Base-by-base conservation (phyloP, 371 early-diverging fungal genomes). In the Mortierella sp. region DNA sequence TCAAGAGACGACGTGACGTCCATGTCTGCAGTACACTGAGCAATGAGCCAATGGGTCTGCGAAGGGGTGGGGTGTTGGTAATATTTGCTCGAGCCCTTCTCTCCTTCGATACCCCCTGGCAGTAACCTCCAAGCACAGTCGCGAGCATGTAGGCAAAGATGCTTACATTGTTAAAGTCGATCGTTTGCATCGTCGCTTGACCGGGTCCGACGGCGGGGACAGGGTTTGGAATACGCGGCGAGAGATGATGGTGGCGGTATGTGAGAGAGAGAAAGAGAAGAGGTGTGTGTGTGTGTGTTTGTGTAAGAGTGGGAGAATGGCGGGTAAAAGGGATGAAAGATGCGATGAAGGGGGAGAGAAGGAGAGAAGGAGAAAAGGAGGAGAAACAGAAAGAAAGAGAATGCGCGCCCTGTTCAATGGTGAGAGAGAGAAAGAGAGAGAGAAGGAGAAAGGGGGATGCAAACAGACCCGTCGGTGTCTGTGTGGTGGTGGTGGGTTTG, bases 131-230 rank as follows among this genome's bases (percentile, higher is more conserved):
- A n/a, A n/a, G n/a, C n/a, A n/a, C n/a, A n/a, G n/a, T 7, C 21
- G 50, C n/a, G 50, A 53, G 53, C 21, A 53, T 53, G 53, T 9
- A 53, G 5, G 50, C 50, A 23, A 9, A 23, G 16, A 53, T 12
- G 48, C 70, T 59, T 76, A 76, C 77, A 65, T 76, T 76, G 48
- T 61, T 72, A 55, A 76, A 76, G 77, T 76, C 77, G 72, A 76
- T 76, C 44, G 77, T 68, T 21, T 67, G 77, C 68, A 76, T 56
- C 60, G 68, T 64, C 19, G 63, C 66, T 58, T 58, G 57, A 26
- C 56, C 44, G 37, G 37, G 37, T 37, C 37, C 37, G 37, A 37
- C 37, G 37, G 62, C 21, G 30, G 4, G 15, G 46, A 43, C n/a
- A 29, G 28, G 52, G 47, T 21, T 11, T 44, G 16, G 30, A 53